phyloP scores from a whole-genome alignment of 2,329 filamentous ascomycete genomes.

The Fusarium sp. region DNA sequence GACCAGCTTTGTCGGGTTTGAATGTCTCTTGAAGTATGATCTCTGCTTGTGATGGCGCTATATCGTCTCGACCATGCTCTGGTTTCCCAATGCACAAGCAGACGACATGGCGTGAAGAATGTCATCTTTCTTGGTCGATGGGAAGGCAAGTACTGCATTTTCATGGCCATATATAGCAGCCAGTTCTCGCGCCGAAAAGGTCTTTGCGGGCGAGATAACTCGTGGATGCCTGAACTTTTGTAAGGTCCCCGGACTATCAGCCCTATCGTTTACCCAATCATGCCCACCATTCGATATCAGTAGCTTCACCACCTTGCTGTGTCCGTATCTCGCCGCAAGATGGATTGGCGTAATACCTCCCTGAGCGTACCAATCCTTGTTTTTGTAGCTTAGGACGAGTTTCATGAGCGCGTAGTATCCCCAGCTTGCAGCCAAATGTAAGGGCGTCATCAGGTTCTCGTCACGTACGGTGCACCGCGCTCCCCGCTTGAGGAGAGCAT shows the following conservation, averaged over 20 bases:
- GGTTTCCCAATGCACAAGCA: neutral
- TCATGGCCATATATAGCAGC: neutral
- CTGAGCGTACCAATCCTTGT: neutral
- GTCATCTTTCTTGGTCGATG: neutral
- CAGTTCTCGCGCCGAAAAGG: neutral
- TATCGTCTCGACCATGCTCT: neutral
- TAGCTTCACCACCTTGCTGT: neutral
- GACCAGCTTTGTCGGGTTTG: neutral
- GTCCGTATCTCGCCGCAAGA: neutral
- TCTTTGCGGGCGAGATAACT: neutral
- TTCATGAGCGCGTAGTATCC: neutral
- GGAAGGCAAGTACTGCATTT: neutral
- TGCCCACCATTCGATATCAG: neutral
- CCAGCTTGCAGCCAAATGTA: neutral
- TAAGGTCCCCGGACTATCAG: neutral
- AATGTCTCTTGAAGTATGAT: neutral
- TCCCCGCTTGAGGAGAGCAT: neutral
- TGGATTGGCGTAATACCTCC: neutral
- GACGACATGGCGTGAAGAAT: neutral
- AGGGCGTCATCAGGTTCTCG: neutral
- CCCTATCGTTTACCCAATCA: neutral
- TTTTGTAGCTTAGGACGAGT: neutral
- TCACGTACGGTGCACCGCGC: neutral
- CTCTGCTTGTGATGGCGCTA: neutral
- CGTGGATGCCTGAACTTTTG: neutral